phyloP scores from a whole-genome alignment of 176 grass and related monocot genomes.

The Luzula sylvatica region DNA sequence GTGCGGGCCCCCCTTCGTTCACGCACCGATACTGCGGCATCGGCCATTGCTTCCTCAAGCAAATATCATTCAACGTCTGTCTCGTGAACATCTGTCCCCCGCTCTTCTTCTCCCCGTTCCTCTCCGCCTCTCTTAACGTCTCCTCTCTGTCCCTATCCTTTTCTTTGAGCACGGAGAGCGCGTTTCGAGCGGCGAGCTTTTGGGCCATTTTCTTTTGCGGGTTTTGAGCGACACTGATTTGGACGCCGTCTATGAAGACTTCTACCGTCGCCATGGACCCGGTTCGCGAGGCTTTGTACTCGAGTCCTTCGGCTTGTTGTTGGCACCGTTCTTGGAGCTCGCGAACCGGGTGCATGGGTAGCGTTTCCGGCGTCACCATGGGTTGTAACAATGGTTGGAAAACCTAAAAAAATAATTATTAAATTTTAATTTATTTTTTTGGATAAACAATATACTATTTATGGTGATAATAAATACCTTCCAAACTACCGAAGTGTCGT shows the following conservation, averaged over 20 bases:
- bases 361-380: constrained; percentile 86
- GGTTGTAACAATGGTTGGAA: constrained; percentile 71
- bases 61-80: constrained; percentile 91
- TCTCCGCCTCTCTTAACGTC: constrained; percentile 41
- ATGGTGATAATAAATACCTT: constrained; percentile 35
- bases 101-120: constrained; percentile 64
- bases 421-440: neutral
- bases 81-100: constrained; percentile 62
- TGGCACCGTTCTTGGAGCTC: constrained; percentile 99
- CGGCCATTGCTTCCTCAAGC: constrained; percentile 91
- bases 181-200: constrained; percentile 91
- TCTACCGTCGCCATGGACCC: constrained; percentile 84
- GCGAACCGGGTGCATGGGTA: constrained; percentile 95
- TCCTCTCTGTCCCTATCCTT: constrained; percentile 54
- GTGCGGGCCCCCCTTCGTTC: constrained; percentile 81
- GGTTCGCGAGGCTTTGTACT: constrained; percentile 73
- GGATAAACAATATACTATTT: neutral
- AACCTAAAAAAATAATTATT: constrained; percentile 36
- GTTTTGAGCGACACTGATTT: constrained; percentile 92
- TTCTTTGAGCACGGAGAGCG: constrained; percentile 66
- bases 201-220: constrained; percentile 99
- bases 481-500: constrained; percentile 64
- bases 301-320: constrained; percentile 86
- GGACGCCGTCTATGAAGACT: constrained; percentile 82
- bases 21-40: constrained; percentile 94